Evolutionary conservation across 495 filamentous ascomycete genomes (phyloP).

Genomic region (Podospora comata): DNA sequence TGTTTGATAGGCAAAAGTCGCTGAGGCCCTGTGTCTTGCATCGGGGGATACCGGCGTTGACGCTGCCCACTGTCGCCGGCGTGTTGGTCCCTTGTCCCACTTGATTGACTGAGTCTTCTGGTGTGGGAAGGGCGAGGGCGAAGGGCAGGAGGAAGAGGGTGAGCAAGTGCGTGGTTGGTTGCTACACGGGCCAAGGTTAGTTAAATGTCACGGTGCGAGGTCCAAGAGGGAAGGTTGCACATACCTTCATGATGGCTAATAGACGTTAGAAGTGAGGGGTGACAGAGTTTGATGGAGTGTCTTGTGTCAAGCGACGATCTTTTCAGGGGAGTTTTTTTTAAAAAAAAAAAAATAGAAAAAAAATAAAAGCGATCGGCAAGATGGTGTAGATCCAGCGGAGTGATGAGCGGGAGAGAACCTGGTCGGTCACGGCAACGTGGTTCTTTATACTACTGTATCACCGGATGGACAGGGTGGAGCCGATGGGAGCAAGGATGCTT

Average conservation of each 20-base stretch:
- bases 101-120: background rate
- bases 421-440: background rate
- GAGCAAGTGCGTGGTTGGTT: background rate
- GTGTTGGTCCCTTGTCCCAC: background rate
- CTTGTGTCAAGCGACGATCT: slow-evolving; percentile 3
- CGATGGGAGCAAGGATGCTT: background rate
- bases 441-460: background rate
- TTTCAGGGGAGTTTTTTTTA: background rate
- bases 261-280: background rate
- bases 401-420: background rate
- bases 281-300: background rate
- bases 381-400: background rate
- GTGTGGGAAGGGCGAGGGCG: slow-evolving; percentile 8
- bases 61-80: background rate
- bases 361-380: background rate
- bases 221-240: background rate
- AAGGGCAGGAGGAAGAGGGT: slow-evolving; percentile 3
- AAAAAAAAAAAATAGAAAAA: too few relatives aligned
- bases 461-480: background rate
- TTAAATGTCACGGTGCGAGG: background rate
- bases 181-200: background rate
- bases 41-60: slow-evolving; percentile 18
- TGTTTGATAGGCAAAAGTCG: slow-evolving; percentile 23
- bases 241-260: slow-evolving; percentile 16
- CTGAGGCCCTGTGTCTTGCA: slow-evolving; percentile 18